Evolutionary conservation across 2,329 filamentous ascomycete species (phyloP).

Genomic region (Coniochaeta prunicola): DNA sequence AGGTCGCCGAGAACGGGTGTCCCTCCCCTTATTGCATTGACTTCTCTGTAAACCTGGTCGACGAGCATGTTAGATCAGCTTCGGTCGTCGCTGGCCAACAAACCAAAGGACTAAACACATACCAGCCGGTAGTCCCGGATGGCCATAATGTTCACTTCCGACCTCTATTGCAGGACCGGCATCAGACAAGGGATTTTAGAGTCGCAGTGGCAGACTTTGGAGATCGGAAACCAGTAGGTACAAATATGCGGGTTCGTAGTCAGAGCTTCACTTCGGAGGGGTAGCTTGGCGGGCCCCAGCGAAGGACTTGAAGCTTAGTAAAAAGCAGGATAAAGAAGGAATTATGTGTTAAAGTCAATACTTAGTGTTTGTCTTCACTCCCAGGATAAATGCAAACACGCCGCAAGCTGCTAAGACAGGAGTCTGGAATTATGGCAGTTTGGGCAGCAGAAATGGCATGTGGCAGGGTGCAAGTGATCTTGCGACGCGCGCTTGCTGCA

Average conservation of each 20-base stretch:
- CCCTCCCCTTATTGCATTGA: conserved; percentile 18
- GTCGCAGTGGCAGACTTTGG: neutral
- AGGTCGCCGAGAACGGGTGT: conserved; percentile 18
- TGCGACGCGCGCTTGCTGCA: neutral
- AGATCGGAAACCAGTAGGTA: neutral
- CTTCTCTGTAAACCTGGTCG: conserved; percentile 13
- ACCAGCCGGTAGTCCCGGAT: conserved; percentile 1
- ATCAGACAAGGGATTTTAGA: neutral
- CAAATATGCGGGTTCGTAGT: neutral
- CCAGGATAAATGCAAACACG: neutral
- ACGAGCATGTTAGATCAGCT: neutral
- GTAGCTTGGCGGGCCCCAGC: neutral
- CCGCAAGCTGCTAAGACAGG: neutral
- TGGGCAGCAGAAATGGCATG: neutral
- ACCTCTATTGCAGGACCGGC: neutral
- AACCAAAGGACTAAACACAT: neutral
- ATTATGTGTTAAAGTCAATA: neutral
- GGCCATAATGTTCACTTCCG: neutral
- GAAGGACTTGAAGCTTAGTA: neutral
- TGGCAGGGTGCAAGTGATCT: neutral
- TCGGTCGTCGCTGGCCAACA: neutral
- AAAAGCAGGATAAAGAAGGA: neutral
- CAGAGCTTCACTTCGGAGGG: neutral
- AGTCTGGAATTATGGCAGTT: neutral
- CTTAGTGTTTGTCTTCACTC: neutral